These are phyloP conservation scores for Boletus reticulatus DNA, from an alignment of 768 basidiomycete species.

Conservation along the genomic window DNA sequence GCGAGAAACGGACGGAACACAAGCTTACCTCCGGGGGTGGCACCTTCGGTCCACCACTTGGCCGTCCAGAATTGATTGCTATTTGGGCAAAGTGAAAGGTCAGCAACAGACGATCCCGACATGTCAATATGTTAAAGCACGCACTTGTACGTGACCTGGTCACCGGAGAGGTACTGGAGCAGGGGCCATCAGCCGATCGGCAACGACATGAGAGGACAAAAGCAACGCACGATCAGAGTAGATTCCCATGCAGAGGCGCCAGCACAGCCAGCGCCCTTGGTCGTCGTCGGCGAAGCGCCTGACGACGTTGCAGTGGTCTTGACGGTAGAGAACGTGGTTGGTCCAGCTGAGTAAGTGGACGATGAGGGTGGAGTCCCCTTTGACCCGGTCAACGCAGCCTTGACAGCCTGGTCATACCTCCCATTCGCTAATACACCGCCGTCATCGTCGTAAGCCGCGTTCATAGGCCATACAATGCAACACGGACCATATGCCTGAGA, in stretches of 20 bases:
- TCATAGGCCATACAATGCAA: not conserved
- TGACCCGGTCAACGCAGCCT: conserved; percentile 36
- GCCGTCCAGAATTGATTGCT: conserved; percentile 12
- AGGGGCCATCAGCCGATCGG: not conserved
- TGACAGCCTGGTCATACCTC: conserved; percentile 41
- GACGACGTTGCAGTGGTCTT: conserved; percentile 8
- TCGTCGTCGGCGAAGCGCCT: not conserved
- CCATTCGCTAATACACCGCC: conserved; percentile 34
- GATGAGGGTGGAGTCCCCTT: not conserved
- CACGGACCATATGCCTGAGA: conserved; percentile 43
- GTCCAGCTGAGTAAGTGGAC: not conserved
- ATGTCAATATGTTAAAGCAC: conserved; percentile 6
- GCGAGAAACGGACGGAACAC: not conserved
- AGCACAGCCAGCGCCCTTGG: conserved; percentile 35
- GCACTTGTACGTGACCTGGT: conserved; percentile 40
- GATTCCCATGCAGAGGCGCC: conserved; percentile 42
- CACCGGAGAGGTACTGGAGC: conserved; percentile 40
- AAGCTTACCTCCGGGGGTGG: conserved; percentile 5
- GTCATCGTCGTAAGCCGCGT: not conserved
- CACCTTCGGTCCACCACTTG: conserved; percentile 15
- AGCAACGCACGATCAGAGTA: conserved; percentile 36
- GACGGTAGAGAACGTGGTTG: not conserved
- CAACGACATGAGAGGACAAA: not conserved
- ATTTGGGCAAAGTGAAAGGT: not conserved
- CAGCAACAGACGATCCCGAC: not conserved